Percentiles rank a stretch among this genome's conserved stretches.
Evolutionary conservation across 164 flowering plant genomes (phyloP).

Genomic region (Vitis amurensis): DNA sequence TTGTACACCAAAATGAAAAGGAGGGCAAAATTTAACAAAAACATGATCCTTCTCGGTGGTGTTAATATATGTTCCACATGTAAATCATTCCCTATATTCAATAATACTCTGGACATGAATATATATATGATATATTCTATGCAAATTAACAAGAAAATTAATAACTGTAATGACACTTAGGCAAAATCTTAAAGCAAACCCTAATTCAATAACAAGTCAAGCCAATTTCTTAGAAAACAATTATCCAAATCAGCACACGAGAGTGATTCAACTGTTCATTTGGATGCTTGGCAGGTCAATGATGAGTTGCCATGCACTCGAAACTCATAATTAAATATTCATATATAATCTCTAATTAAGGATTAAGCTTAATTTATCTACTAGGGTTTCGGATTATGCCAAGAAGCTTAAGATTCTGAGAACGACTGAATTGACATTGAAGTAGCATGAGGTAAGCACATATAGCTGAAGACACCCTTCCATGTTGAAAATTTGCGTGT

Average conservation of each 20-base stretch:
- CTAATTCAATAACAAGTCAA: too few species aligned
- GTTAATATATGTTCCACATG: too few species aligned
- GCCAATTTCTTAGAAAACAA: too few species aligned
- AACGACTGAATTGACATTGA: conserved; percentile 14
- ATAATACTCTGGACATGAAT: background rate
- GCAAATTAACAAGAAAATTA: too few species aligned
- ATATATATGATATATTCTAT: background rate
- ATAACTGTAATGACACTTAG: too few species aligned
- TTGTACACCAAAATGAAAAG: too few species aligned
- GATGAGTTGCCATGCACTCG: background rate
- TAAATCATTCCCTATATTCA: too few species aligned
- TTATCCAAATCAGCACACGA: too few species aligned
- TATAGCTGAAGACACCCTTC: background rate
- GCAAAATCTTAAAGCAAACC: too few species aligned
- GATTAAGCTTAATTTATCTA: background rate
- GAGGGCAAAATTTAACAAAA: too few species aligned
- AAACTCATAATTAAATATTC: background rate
- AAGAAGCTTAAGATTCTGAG: conserved; percentile 5
- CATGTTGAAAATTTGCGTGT: background rate
- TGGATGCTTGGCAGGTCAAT: background rate
- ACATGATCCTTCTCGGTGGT: too few species aligned
- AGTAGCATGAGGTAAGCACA: background rate
- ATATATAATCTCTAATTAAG: background rate
- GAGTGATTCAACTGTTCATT: background rate
- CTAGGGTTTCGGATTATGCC: background rate